A percentile compares a stretch with the other conserved stretches of the same genome.
Conservation (phyloP, 768 basidiomycete species). For the Pilatotrama ljubarskyi region DNA sequence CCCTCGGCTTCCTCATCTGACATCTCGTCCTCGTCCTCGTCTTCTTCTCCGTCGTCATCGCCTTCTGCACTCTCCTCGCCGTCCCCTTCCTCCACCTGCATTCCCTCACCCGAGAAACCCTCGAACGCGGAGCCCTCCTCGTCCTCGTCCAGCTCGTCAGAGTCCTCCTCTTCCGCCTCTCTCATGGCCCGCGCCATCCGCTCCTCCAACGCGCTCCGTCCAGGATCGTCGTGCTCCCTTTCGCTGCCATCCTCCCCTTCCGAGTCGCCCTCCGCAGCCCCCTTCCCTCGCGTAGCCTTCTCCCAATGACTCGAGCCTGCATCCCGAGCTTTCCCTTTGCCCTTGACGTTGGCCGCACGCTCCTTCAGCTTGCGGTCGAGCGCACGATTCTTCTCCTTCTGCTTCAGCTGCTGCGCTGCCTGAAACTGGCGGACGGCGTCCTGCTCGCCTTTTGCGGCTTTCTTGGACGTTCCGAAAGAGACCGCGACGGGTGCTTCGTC, state of each 20-base stretch:
- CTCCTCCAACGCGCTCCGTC: constrained; percentile 28
- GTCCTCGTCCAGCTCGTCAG: constrained; percentile 10
- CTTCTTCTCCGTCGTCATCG: constrained; percentile 13
- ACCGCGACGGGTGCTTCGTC: constrained; percentile 53
- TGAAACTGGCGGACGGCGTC: constrained; percentile 40
- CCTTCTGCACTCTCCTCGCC: constrained; percentile 16
- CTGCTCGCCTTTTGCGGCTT: constrained; percentile 38
- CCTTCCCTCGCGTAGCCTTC: constrained; percentile 21
- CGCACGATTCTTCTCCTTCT: constrained; percentile 47
- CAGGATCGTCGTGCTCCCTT: not conserved
- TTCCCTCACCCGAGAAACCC: constrained; percentile 25
- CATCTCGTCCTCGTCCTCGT: not conserved
- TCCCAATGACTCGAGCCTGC: constrained; percentile 10
- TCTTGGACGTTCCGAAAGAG: constrained; percentile 48
- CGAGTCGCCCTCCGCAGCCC: constrained; percentile 3
- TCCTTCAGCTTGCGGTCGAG: constrained; percentile 52
- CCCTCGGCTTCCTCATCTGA: not conserved
- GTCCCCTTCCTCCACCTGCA: constrained; percentile 17
- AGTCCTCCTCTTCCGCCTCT: constrained; percentile 37
- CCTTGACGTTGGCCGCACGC: constrained; percentile 34
- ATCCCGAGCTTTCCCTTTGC: constrained; percentile 11
- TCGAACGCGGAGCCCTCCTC: constrained; percentile 27
- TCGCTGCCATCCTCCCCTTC: constrained; percentile 25
- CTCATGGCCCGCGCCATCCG: constrained; percentile 45
- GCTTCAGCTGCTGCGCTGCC: constrained; percentile 40